Evolutionary conservation across 345 rosid genomes (phyloP), one percentile per base, ranked within the genome.

Genomic region (Eucalyptus paniculata): DNA sequence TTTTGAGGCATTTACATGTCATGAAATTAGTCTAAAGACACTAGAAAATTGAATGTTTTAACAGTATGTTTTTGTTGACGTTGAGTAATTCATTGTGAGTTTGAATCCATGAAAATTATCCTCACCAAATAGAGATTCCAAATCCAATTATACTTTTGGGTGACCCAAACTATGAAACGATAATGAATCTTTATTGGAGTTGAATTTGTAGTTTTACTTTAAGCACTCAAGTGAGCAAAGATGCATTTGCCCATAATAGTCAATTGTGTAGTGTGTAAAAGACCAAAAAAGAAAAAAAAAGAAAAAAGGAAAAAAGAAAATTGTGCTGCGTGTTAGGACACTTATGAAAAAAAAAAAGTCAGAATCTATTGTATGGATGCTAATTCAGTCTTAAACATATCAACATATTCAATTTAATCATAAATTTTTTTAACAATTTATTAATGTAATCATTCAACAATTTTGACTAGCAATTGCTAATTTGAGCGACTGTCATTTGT

Each of bases 401-500:
- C 4, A 37, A 72, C 40, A 19, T 72, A 12, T 19, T 14, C 7
- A 72, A 72, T 72, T 72, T 72, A 72, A 37, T 72, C 2, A 42
- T 10, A 11, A 34, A 6, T 6, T 9, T 19, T 19, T 37, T 19
- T 10, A 11, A 5, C 3, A 23, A 37, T 37, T 10, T 37, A 21
- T 11, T 11, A 37, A 19, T 19, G 44, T 19, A 72, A 24, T 19
- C 82, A 72, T 72, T 37, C 11, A 5, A 12, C 15, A 37, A 37
- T 72, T 72, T 72, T 72, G 15, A 72, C 26, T 18, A 6, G 28
- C 8, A 72, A 72, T 37, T 4, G 3, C 12, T 69, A 4, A 65
- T 7, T 7, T 62, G 34, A 15, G 15, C 0, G 9, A 7, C 1
- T 4, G 18, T 30, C 34, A 1, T 30, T 30, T 7, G 5, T 62